Evolutionary conservation across 164 flowering plant species (phyloP).

Genomic region (Cinnamomum micranthum): DNA sequence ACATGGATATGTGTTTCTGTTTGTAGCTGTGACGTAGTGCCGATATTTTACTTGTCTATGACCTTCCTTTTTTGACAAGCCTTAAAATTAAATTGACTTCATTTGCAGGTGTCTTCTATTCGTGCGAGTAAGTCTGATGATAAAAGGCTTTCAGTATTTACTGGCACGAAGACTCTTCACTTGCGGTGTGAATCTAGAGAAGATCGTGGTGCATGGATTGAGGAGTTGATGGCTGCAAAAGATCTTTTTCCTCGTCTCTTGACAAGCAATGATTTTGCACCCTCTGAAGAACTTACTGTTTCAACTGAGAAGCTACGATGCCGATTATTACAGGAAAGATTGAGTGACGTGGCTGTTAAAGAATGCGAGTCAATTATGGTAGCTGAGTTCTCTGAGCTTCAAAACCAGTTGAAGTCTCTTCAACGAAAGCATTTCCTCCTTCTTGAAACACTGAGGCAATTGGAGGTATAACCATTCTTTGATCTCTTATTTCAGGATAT

Average conservation of each 20-base stretch:
- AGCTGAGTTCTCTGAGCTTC: slow-evolving; percentile 65
- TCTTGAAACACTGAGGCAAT: slow-evolving; percentile 72
- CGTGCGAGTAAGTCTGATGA: slow-evolving; percentile 97
- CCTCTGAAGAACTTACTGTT: slow-evolving; percentile 64
- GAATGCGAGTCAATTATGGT: slow-evolving; percentile 94
- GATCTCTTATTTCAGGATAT: neutral
- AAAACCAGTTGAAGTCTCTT: slow-evolving; percentile 62
- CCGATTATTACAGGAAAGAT: slow-evolving; percentile 65
- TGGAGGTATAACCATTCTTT: slow-evolving; percentile 57
- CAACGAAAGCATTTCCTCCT: slow-evolving; percentile 67
- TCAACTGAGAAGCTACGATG: slow-evolving; percentile 82
- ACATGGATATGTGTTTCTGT: too few relatives aligned
- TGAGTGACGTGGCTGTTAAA: slow-evolving; percentile 56
- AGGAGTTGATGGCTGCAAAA: slow-evolving; percentile 75
- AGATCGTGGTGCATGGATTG: slow-evolving; percentile 87
- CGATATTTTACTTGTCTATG: too few relatives aligned
- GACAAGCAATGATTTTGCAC: slow-evolving; percentile 62
- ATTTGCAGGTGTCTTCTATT: slow-evolving; percentile 83
- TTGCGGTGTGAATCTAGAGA: slow-evolving; percentile 78
- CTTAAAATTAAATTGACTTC: too few relatives aligned
- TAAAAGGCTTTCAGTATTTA: slow-evolving; percentile 82
- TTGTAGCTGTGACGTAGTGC: too few relatives aligned
- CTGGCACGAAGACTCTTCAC: slow-evolving; percentile 96
- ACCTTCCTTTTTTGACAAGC: too few relatives aligned
- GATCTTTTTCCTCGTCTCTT: slow-evolving; percentile 76